These are phyloP conservation scores for Gamarada debralockiae DNA, from an alignment of 495 filamentous ascomycete genomes.

Conservation along the genomic window DNA sequence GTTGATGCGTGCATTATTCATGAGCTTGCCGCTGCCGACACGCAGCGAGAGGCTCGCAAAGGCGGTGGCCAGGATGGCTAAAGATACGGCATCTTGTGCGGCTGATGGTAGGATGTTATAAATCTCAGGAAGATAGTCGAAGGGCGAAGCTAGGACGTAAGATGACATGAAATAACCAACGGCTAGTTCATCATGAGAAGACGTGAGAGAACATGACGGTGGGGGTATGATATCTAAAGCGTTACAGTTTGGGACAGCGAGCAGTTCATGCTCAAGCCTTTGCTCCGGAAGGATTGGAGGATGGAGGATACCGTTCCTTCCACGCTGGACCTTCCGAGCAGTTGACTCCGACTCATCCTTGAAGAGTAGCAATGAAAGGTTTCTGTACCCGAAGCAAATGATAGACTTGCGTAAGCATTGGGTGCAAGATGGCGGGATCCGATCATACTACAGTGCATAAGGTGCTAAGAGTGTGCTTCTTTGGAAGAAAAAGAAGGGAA, in stretches of 20 bases:
- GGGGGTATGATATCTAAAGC: constrained; percentile 2
- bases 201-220: constrained; percentile 3
- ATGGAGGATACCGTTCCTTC: constrained; percentile 5
- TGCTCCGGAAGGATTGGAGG: constrained; percentile 1
- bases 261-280: background rate
- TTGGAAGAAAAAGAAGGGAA: background rate
- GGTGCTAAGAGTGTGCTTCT: constrained; percentile 1
- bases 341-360: constrained; percentile 10
- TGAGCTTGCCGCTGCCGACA: constrained; percentile 20
- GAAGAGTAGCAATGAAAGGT: constrained; percentile 4
- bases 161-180: constrained; percentile 7
- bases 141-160: constrained; percentile 6
- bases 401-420: constrained; percentile 8
- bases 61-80: background rate
- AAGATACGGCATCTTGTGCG: constrained; percentile 11
- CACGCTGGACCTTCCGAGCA: constrained; percentile 8
- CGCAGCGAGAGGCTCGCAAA: constrained; percentile 5
- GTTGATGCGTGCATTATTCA: constrained; percentile 35
- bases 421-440: constrained; percentile 7
- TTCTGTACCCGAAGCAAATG: constrained; percentile 5
- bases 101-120: background rate
- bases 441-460: constrained; percentile 8
- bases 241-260: background rate
- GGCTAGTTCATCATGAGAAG: constrained; percentile 9
- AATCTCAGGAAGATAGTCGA: constrained; percentile 8